These are phyloP conservation scores for Taphrina pruni DNA, from an alignment of 1,139 yeast genomes.

Conservation along the genomic window DNA sequence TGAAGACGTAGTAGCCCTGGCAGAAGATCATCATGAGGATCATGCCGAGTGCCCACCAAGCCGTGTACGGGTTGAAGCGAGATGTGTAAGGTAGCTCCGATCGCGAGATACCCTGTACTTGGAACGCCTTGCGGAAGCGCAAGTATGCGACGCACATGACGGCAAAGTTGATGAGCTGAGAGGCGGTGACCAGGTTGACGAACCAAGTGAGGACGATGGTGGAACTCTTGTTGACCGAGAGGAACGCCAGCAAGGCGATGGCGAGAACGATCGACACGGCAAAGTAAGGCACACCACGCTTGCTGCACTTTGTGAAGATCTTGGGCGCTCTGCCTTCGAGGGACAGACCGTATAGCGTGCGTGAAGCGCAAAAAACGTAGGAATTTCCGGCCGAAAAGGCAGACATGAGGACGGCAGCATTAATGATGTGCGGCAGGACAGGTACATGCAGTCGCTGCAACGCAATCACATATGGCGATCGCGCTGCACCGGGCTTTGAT, in stretches of 20 bases:
- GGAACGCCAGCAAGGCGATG: constrained; percentile 62
- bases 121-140: constrained; percentile 45
- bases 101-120: constrained; percentile 45
- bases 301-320: constrained; percentile 61
- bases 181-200: constrained; percentile 72
- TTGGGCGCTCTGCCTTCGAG: constrained; percentile 67
- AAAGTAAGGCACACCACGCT: constrained; percentile 63
- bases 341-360: constrained; percentile 66
- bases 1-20: constrained; percentile 70
- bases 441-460: constrained; percentile 68
- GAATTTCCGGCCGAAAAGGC: constrained; percentile 78
- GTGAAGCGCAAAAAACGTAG: constrained; percentile 66
- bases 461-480: constrained; percentile 81
- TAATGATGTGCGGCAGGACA: constrained; percentile 74
- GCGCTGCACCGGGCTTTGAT: constrained; percentile 55
- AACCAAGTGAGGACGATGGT: constrained; percentile 80
- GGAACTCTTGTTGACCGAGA: constrained; percentile 71
- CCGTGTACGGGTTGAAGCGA: constrained; percentile 64
- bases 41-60: constrained; percentile 54
- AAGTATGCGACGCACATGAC: constrained; percentile 58
- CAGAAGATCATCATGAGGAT: constrained; percentile 68
- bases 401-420: constrained; percentile 73
- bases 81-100: constrained; percentile 52
- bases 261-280: constrained; percentile 58
- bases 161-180: constrained; percentile 61